Conservation (phyloP, 768 basidiomycete genomes). For the Auricularia sp. region DNA sequence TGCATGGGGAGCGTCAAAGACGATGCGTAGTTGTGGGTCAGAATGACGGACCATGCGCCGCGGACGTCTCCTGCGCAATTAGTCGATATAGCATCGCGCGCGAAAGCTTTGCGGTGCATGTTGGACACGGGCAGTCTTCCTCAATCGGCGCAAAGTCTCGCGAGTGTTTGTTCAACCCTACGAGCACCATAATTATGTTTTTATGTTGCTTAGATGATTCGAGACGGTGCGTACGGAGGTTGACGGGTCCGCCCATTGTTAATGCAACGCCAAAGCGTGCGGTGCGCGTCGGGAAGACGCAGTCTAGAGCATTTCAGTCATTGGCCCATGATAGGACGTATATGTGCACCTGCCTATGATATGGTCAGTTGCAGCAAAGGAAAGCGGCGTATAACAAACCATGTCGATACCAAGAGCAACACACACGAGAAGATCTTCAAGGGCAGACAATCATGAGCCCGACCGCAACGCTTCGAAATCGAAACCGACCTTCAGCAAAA, state of each 20-base stretch:
- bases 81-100: constrained; percentile 69
- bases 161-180: constrained; percentile 61
- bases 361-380: constrained; percentile 1
- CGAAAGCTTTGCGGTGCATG: constrained; percentile 55
- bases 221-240: constrained; percentile 47
- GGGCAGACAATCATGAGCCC: too few species aligned
- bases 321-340: background rate
- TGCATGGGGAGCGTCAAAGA: constrained; percentile 18
- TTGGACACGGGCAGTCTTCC: constrained; percentile 73
- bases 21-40: background rate
- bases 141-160: constrained; percentile 67
- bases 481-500: constrained; percentile 67
- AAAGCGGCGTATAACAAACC: constrained; percentile 32
- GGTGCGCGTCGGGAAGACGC: constrained; percentile 87
- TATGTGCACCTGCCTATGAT: background rate
- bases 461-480: too few species aligned
- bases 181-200: background rate
- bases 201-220: background rate
- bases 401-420: constrained; percentile 89
- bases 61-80: constrained; percentile 69
- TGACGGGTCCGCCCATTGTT: constrained; percentile 71
- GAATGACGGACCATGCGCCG: constrained; percentile 60
- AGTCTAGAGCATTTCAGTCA: constrained; percentile 55
- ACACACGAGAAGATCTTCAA: constrained; percentile 73
- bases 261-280: constrained; percentile 86